These are phyloP conservation scores for Porcisia deanei DNA, from an alignment of 208 protist species.

Conservation along the genomic window DNA sequence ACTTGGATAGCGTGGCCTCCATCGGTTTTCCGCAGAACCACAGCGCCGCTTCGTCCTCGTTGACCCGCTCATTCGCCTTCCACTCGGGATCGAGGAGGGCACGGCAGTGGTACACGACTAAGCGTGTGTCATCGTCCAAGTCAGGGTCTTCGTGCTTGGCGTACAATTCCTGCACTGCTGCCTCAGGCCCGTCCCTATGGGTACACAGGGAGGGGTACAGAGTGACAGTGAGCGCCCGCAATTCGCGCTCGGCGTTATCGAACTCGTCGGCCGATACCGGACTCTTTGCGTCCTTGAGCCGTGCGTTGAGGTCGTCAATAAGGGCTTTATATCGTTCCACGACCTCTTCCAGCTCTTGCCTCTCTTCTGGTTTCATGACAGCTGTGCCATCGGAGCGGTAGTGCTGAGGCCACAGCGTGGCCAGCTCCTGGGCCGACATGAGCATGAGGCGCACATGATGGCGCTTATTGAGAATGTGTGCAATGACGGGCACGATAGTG, in stretches of 20 bases:
- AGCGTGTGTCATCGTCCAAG: conserved; percentile 68
- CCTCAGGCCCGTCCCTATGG: conserved; percentile 23
- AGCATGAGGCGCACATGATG: conserved; percentile 73
- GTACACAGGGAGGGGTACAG: conserved; percentile 62
- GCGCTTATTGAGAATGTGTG: conserved; percentile 66
- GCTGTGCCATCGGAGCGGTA: not conserved
- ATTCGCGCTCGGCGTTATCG: conserved; percentile 31
- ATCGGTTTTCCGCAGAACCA: conserved; percentile 84
- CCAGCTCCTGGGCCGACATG: conserved; percentile 69
- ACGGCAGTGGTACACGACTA: conserved; percentile 83
- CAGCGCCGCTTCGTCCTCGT: conserved; percentile 46
- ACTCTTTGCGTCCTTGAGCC: conserved; percentile 46
- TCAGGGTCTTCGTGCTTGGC: conserved; percentile 67
- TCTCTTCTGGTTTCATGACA: not conserved
- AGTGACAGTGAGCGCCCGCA: conserved; percentile 42
- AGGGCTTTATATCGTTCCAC: conserved; percentile 21
- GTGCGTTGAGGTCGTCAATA: conserved; percentile 33
- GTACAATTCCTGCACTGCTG: conserved; percentile 53
- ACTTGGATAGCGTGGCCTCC: conserved; percentile 45
- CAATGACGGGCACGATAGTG: conserved; percentile 37
- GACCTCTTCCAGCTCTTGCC: not conserved
- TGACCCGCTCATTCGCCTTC: conserved; percentile 49
- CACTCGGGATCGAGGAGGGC: conserved; percentile 72
- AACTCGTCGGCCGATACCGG: conserved; percentile 42
- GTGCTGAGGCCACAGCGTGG: conserved; percentile 10